These are phyloP conservation scores for Smallanthus sonchifolius DNA, from an alignment of 129 eudicot genomes.

Conservation along the genomic window DNA sequence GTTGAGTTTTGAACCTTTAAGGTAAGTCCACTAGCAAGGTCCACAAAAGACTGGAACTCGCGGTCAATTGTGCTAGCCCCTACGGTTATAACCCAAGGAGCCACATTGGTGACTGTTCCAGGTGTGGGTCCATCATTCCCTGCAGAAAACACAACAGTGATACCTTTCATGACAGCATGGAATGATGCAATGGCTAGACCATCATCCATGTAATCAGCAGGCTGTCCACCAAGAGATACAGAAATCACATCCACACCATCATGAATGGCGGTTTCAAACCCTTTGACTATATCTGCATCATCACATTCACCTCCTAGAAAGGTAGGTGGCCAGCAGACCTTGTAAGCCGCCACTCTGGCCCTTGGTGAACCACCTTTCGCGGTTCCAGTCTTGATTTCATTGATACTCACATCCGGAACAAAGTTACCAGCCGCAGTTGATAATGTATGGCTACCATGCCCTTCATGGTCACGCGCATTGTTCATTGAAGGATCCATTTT, in stretches of 20 bases:
- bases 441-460: constrained; percentile 86
- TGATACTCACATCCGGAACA: constrained; percentile 47
- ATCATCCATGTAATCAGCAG: constrained; percentile 33
- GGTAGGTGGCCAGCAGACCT: constrained; percentile 62
- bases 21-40: constrained; percentile 34
- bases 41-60: constrained; percentile 35
- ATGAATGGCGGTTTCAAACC: constrained; percentile 63
- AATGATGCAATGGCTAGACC: constrained; percentile 57
- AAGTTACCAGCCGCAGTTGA: constrained; percentile 89
- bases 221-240: constrained; percentile 46
- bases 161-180: constrained; percentile 55
- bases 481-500: not conserved
- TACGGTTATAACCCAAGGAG: constrained; percentile 76
- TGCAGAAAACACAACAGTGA: constrained; percentile 61
- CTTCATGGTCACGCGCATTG: constrained; percentile 55
- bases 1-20: constrained; percentile 33
- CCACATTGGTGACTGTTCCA: constrained; percentile 51
- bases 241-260: constrained; percentile 91
- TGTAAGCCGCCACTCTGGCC: constrained; percentile 87
- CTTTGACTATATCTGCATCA: constrained; percentile 62
- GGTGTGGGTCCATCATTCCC: constrained; percentile 58
- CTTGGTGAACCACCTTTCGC: constrained; percentile 86
- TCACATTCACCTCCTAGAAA: constrained; percentile 28
- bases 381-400: constrained; percentile 45
- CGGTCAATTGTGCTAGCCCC: constrained; percentile 74